Evolutionary conservation across 2,329 filamentous ascomycete genomes (phyloP), one percentile per base, ranked within the genome.

Genomic region (Cucurbitaria berberidis): DNA sequence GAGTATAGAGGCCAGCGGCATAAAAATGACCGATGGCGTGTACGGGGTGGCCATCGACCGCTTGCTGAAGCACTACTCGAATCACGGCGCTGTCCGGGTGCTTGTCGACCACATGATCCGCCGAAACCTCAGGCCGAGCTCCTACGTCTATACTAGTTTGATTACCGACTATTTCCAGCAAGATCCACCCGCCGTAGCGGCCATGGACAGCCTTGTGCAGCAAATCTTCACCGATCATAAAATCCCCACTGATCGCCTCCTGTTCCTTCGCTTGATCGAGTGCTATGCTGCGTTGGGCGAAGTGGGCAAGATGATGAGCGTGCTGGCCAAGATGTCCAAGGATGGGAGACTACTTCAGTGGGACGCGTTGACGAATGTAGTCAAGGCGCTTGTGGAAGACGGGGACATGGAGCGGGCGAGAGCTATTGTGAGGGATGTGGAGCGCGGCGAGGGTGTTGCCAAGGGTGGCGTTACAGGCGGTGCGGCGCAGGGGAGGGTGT

Each of bases 101-200:
- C 80, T 93, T 7, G 79, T 91, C 38, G 74, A 78, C 1, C 84
- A 88, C 70, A 89, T 95, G 81, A 75, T 77, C 45, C 62, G 66
- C 5, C 75, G 79, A 21, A 81, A 82, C 18, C 66, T 88, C 38
- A 69, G 80, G 42, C 80, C 85, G 2, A 84, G 83, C 3, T 74
- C 84, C 1, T 83, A 91, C 62, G 89, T 91, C 66, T 89, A 89
- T 77, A 93, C 89, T 21, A 89, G 88, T 65, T 82, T 95, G 18
- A 78, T 89, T 40, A 83, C 87, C 40, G 81, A 89, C 68, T 88
- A 87, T 68, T 88, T 93, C 68, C 66, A 78, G 8, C 81, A 80
- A 45, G 56, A 75, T 1, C 84, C 85, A 2, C 85, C 87, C 0
- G 81, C 89, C 60, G 75, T 89, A 26, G 72, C 76, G 1, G 82